These are phyloP conservation scores for Bjerkandera adusta DNA, from an alignment of 1,284 basidiomycete genomes.

Conservation along the genomic window DNA sequence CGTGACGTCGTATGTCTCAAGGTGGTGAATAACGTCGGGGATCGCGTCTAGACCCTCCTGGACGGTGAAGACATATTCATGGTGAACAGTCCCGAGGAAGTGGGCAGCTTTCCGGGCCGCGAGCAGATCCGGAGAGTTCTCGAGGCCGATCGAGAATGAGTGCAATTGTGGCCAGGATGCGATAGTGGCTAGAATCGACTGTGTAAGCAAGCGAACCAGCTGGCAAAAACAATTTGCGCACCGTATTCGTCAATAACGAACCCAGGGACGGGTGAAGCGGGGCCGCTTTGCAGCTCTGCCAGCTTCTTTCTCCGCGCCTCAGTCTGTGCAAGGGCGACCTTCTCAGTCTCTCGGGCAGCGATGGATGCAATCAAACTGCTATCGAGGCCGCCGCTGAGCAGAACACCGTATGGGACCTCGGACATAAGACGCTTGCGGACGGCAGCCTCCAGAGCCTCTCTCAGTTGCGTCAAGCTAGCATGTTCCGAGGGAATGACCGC, in stretches of 20 bases:
- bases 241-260: slow-evolving; percentile 51
- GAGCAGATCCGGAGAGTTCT: slow-evolving; percentile 93
- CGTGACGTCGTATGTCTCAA: slow-evolving; percentile 99
- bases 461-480: slow-evolving; percentile 70
- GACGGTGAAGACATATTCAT: slow-evolving; percentile 98
- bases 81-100: slow-evolving; percentile 93
- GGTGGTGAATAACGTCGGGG: slow-evolving; percentile 96
- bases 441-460: slow-evolving; percentile 87
- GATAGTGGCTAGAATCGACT: slow-evolving; percentile 51
- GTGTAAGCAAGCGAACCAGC: not conserved
- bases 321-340: slow-evolving; percentile 79
- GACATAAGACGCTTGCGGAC: slow-evolving; percentile 98
- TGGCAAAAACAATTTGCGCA: slow-evolving; percentile 26
- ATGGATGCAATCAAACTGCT: slow-evolving; percentile 96
- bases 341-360: slow-evolving; percentile 96
- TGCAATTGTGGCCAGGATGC: slow-evolving; percentile 96
- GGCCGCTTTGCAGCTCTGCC: slow-evolving; percentile 51
- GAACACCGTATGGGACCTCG: slow-evolving; percentile 97
- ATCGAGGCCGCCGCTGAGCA: slow-evolving; percentile 94
- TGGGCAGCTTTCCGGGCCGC: slow-evolving; percentile 94
- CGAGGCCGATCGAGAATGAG: slow-evolving; percentile 96
- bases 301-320: slow-evolving; percentile 63
- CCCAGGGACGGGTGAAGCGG: slow-evolving; percentile 47
- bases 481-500: slow-evolving; percentile 60
- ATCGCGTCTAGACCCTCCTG: slow-evolving; percentile 98